A percentile compares a stretch with the other conserved stretches of the same genome.
These are phyloP conservation scores for Primulina eburnea DNA, from an alignment of 257 asterid genomes.

Conservation along the genomic window DNA sequence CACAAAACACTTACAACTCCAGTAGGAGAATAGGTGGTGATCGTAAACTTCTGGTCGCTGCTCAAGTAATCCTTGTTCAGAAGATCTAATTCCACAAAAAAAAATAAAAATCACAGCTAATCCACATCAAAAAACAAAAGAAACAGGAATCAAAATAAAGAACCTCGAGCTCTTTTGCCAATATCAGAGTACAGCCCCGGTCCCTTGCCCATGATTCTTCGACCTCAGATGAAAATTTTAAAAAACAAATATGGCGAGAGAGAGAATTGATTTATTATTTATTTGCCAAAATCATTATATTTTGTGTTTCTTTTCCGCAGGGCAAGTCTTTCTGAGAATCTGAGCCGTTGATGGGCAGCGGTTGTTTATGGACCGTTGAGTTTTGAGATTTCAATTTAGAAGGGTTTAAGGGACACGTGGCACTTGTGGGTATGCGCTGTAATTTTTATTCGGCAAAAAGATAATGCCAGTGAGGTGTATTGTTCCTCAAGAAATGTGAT, in stretches of 20 bases:
- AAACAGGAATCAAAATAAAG: no score
- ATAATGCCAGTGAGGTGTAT: constrained; percentile 13
- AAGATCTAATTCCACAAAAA: constrained; percentile 34
- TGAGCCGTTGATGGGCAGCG: constrained; percentile 28
- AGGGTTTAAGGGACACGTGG: constrained; percentile 24
- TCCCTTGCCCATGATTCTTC: constrained; percentile 44
- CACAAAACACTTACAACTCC: constrained; percentile 36
- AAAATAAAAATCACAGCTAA: constrained; percentile 6
- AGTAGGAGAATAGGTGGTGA: constrained; percentile 41
- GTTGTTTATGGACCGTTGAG: constrained; percentile 19
- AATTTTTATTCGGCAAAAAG: constrained; percentile 3
- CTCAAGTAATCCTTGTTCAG: constrained; percentile 46
- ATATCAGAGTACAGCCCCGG: constrained; percentile 56
- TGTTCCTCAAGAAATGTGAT: background rate
- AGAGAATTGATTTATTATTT: background rate
- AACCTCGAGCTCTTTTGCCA: constrained; percentile 51
- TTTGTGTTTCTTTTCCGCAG: background rate
- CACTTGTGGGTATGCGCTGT: background rate
- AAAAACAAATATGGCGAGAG: background rate
- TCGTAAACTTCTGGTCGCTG: constrained; percentile 47
- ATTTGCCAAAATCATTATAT: background rate
- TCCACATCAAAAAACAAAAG: no score
- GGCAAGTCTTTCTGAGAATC: constrained; percentile 14
- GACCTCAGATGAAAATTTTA: background rate
- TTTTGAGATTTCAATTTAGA: background rate